These are phyloP conservation scores for Fagus crenata DNA, from an alignment of 306 rosid species.

Conservation along the genomic window DNA sequence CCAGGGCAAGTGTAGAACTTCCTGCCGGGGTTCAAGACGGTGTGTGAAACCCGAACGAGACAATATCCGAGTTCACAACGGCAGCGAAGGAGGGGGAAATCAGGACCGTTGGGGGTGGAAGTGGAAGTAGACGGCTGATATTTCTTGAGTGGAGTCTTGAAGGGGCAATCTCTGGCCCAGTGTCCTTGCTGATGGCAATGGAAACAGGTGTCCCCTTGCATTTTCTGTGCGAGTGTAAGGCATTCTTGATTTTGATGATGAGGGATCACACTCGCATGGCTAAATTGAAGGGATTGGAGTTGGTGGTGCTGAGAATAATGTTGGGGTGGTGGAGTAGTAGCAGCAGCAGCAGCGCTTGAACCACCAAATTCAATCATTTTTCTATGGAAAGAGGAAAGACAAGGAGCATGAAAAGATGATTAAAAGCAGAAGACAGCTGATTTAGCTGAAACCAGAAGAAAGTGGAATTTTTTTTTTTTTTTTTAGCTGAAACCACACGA, in stretches of 20 bases:
- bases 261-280: too few relatives aligned
- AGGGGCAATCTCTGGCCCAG: constrained; percentile 28
- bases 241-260: not conserved
- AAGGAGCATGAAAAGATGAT: too few relatives aligned
- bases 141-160: not conserved
- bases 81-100: constrained; percentile 26
- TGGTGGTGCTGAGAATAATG: too few relatives aligned
- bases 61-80: constrained; percentile 41
- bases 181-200: constrained; percentile 28
- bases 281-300: too few relatives aligned
- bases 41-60: not conserved
- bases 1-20: constrained; percentile 15
- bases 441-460: too few relatives aligned
- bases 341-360: too few relatives aligned
- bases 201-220: constrained; percentile 20
- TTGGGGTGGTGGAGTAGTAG: too few relatives aligned
- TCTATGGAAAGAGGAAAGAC: too few relatives aligned
- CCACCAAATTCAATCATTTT: too few relatives aligned
- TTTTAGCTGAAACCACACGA: too few relatives aligned
- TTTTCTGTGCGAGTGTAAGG: not conserved
- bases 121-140: not conserved
- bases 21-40: constrained; percentile 7
- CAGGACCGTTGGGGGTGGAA: not conserved
- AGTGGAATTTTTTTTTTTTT: too few relatives aligned
- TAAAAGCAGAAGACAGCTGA: too few relatives aligned